Base-by-base conservation (phyloP, 2,329 filamentous ascomycete genomes). In the Paecilomyces sp. region DNA sequence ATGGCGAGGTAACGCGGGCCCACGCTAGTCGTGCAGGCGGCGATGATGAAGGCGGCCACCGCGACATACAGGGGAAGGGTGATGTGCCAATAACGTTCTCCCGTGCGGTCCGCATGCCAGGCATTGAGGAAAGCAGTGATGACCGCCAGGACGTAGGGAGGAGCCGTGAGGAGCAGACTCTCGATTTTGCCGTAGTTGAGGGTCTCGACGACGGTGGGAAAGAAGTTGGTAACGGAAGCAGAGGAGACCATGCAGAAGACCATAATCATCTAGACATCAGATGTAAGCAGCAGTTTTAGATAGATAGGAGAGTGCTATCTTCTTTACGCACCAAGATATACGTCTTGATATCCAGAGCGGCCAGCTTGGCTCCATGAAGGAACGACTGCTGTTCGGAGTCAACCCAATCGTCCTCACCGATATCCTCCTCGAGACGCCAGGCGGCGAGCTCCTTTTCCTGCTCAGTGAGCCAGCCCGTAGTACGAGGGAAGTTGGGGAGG, bases 61-160 rank as follows among this genome's bases (percentile, higher is more conserved):
- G 84, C 83, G 51, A 90, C 76, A 59, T 79, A 82, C 12, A 90
- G 78, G 0, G 88, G 88, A 1, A 85, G 59, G 0, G 80, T 79
- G 61, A 91, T 82, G 72, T 91, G 89, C 70, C 83, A 84, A 72
- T 86, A 91, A 4, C 88, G 82, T 72, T 91, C 88, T 22, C 87
- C 86, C 0, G 86, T 89, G 51, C 80, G 82, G 71, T 91, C 89
- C 15, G 88, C 87, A 70, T 90, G 87, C 80, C 84, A 86, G 3
- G 88, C 85, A 64, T 89, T 90, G 52, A 80, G 59, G 64, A 86
- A 85, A 1, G 86, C 84, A 0, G 83, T 84, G 52, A 89, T 80
- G 33, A 85, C 80, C 55, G 80, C 81, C 12, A 88, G 77, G 2
- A 74, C 82, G 69, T 88, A 89, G 1, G 86, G 86, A 0, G 88